phyloP scores from a whole-genome alignment of 1,139 yeast species.

The Geotrichum fermentans region DNA sequence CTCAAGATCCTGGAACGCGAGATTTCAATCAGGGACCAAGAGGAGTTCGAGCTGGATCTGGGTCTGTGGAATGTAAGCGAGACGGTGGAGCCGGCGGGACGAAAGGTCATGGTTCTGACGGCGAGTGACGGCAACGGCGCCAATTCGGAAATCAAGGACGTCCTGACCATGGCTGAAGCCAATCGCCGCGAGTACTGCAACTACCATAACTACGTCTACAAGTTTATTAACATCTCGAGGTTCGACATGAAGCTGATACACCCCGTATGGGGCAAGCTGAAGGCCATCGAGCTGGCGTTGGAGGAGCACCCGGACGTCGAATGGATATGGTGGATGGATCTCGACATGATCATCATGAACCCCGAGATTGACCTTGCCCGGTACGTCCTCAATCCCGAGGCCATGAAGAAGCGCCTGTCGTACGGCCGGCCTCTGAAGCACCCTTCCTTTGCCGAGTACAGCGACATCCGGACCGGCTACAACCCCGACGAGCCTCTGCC shows the following conservation, averaged over 20 bases:
- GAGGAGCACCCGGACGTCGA: slow-evolving; percentile 28
- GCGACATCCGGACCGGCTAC: slow-evolving; percentile 14
- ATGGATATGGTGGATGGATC: slow-evolving; percentile 33
- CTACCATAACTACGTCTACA: slow-evolving; percentile 33
- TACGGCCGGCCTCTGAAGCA: slow-evolving; percentile 21
- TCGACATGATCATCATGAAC: slow-evolving; percentile 29
- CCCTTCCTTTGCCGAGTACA: slow-evolving; percentile 15
- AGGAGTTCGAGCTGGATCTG: slow-evolving; percentile 9
- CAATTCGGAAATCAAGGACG: slow-evolving; percentile 26
- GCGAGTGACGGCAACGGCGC: slow-evolving; percentile 33
- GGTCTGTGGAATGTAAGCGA: slow-evolving; percentile 3
- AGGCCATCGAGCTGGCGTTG: slow-evolving; percentile 25
- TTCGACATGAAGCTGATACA: slow-evolving; percentile 17
- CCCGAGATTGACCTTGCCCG: slow-evolving; percentile 26
- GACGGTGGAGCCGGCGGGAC: slow-evolving; percentile 22
- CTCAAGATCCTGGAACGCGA: slow-evolving; percentile 7
- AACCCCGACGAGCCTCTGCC: slow-evolving; percentile 14
- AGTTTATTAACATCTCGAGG: slow-evolving; percentile 30
- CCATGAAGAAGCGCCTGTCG: slow-evolving; percentile 20
- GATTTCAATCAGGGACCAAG: slow-evolving; percentile 14
- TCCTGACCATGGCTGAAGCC: slow-evolving; percentile 27
- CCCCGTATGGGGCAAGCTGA: slow-evolving; percentile 30
- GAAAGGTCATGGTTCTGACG: slow-evolving; percentile 31
- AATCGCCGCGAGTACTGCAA: slow-evolving; percentile 35
- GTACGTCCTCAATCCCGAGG: slow-evolving; percentile 26